Evolutionary conservation across 306 rosid species (phyloP).

Genomic region (Casuarina equisetifolia): DNA sequence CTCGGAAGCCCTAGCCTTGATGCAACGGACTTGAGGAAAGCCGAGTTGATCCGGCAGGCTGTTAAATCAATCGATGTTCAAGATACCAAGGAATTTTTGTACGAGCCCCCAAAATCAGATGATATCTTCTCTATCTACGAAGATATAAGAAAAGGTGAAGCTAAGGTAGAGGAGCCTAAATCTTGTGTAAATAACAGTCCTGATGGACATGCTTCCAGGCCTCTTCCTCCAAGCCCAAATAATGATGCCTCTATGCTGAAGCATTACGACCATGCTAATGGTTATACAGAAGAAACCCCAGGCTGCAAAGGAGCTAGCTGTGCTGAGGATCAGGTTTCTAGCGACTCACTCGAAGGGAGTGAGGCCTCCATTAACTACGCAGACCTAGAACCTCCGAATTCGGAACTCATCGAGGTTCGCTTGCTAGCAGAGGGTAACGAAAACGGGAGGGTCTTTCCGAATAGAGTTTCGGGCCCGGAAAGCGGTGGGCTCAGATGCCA

Average conservation of each 20-base stretch:
- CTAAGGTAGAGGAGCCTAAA: constrained; percentile 24
- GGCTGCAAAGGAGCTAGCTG: not conserved
- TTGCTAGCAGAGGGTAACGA: constrained; percentile 7
- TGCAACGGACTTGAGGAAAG: constrained; percentile 34
- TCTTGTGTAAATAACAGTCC: constrained; percentile 9
- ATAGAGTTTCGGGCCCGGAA: constrained; percentile 15
- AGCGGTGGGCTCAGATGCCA: constrained; percentile 19
- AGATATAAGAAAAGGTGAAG: constrained; percentile 29
- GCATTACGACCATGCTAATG: constrained; percentile 7
- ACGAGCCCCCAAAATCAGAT: constrained; percentile 33
- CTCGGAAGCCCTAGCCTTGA: constrained; percentile 40
- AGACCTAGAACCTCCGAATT: constrained; percentile 9
- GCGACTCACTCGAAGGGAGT: constrained; percentile 15
- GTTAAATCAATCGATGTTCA: constrained; percentile 37
- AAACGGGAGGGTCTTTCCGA: constrained; percentile 2
- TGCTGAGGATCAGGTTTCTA: constrained; percentile 18
- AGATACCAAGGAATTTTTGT: constrained; percentile 31
- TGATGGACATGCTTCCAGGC: constrained; percentile 14
- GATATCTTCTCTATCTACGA: constrained; percentile 32
- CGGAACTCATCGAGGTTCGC: constrained; percentile 16
- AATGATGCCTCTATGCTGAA: constrained; percentile 9
- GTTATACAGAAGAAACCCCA: constrained; percentile 6
- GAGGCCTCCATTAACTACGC: constrained; percentile 4
- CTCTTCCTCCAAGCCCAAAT: constrained; percentile 12
- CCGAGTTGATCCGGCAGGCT: constrained; percentile 38